Evolutionary conservation across 306 rosid genomes (phyloP).

Genomic region (Quercus ilex): DNA sequence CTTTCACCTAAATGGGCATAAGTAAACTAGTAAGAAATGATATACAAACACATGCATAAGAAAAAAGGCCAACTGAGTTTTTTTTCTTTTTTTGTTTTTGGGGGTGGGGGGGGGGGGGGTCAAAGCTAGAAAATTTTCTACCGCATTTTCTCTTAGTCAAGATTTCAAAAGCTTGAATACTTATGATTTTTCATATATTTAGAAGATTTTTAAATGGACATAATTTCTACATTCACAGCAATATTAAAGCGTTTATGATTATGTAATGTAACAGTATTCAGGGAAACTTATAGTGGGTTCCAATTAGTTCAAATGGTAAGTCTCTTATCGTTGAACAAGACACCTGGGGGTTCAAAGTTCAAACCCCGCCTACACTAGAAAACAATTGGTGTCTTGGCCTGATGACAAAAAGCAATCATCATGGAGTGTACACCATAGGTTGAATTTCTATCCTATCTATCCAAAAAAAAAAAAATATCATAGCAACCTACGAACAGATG

Average conservation of each 20-base stretch:
- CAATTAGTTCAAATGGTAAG: too few relatives aligned
- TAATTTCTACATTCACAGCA: not conserved
- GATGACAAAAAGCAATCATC: too few relatives aligned
- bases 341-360: too few relatives aligned
- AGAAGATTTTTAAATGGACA: not conserved
- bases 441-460: too few relatives aligned
- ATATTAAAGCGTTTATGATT: not conserved
- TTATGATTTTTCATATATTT: not conserved
- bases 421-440: too few relatives aligned
- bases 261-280: not conserved
- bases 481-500: not conserved
- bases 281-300: too few relatives aligned
- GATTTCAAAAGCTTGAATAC: not conserved
- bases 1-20: not conserved
- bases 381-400: too few relatives aligned
- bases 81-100: too few relatives aligned
- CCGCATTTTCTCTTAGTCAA: not conserved
- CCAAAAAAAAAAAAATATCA: not conserved
- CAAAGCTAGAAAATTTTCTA: not conserved
- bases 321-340: too few relatives aligned
- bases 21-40: not conserved
- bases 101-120: too few relatives aligned
- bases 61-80: not conserved
- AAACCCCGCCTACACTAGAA: too few relatives aligned
- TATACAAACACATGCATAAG: conserved; percentile 2